A percentile compares a stretch with the other conserved stretches of the same genome.
phyloP scores from a whole-genome alignment of 257 asterid species.

The Nicotiana tomentosiformis region DNA sequence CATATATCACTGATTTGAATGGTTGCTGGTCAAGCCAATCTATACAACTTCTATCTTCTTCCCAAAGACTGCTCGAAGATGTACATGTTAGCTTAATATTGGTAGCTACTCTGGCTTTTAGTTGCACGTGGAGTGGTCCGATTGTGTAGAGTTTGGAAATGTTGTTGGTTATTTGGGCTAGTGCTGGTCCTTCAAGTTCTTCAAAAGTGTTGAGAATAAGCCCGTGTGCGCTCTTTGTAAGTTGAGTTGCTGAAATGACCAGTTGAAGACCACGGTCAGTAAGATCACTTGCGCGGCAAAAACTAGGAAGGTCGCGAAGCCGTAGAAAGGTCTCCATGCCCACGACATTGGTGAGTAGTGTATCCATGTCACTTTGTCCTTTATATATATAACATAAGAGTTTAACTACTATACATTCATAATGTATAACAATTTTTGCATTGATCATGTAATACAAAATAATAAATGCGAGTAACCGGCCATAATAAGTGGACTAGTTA shows the following conservation, averaged over 20 bases:
- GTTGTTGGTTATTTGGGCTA: conserved; percentile 17
- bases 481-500: neutral
- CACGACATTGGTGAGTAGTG: conserved; percentile 1
- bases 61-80: neutral
- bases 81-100: neutral
- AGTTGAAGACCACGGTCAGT: conserved; percentile 1
- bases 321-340: conserved; percentile 23
- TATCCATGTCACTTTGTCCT: conserved; percentile 24
- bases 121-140: conserved; percentile 27
- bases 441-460: too few species aligned
- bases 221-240: conserved; percentile 15
- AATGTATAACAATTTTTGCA: neutral
- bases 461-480: neutral
- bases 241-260: conserved; percentile 13
- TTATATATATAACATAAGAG: neutral
- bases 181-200: conserved; percentile 25
- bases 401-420: neutral
- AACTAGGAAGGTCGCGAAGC: conserved; percentile 22
- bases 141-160: conserved; percentile 21
- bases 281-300: conserved; percentile 16
- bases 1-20: conserved; percentile 21
- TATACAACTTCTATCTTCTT: conserved; percentile 13
- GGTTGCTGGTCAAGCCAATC: conserved; percentile 14
- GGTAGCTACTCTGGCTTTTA: conserved; percentile 13
- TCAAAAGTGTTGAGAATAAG: conserved; percentile 31